phyloP scores from a whole-genome alignment of 2,329 filamentous ascomycete species.

The Colletotrichum siamense region DNA sequence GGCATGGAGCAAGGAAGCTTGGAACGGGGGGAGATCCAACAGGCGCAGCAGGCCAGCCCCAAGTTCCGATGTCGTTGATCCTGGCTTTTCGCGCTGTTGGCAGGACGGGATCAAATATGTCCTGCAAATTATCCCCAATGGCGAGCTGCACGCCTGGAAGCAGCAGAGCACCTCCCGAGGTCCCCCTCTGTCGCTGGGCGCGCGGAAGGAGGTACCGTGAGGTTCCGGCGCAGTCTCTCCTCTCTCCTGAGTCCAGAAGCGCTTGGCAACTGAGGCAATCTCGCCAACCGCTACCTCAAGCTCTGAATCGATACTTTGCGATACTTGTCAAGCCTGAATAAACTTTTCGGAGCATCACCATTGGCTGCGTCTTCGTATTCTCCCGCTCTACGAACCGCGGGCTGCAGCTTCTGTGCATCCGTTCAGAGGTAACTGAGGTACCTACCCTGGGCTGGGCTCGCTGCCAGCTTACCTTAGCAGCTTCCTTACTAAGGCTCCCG shows the following conservation, averaged over 20 bases:
- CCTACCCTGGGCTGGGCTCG: background rate
- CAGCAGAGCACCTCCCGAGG: background rate
- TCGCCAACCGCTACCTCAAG: background rate
- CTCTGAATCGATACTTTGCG: background rate
- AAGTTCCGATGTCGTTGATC: background rate
- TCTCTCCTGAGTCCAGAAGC: conserved; percentile 22
- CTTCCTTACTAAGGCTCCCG: background rate
- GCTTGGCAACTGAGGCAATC: conserved; percentile 18
- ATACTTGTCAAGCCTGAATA: background rate
- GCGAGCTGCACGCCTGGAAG: background rate
- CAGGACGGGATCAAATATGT: background rate
- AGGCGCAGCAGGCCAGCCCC: background rate
- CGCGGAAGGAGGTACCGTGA: background rate
- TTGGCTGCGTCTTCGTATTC: conserved; percentile 11
- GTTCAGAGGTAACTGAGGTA: background rate
- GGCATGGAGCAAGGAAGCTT: background rate
- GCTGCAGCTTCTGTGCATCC: background rate
- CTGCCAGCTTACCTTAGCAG: background rate
- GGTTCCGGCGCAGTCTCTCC: conserved; percentile 15
- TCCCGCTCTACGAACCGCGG: background rate
- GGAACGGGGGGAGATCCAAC: background rate
- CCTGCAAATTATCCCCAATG: background rate
- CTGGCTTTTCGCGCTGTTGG: background rate
- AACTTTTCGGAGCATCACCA: background rate
- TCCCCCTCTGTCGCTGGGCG: background rate